Base-by-base conservation (phyloP, 805 yeast genomes). In the Cyberlindnera euphorbiae region DNA sequence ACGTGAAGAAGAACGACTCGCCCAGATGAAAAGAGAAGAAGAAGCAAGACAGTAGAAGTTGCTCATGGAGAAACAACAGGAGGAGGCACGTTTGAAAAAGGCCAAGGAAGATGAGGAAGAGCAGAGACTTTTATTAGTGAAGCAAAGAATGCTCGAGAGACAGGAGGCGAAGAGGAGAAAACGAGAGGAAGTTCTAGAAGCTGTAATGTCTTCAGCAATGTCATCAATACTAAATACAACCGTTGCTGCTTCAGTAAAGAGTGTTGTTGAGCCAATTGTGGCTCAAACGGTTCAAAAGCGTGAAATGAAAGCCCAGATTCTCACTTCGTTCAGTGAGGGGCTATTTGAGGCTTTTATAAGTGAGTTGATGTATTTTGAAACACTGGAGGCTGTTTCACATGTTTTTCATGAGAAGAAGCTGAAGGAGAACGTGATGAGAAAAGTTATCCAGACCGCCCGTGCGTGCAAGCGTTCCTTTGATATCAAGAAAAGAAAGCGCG, bases 321-420 rank as follows among this genome's bases (percentile, higher is more conserved):
- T 77, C 3, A 53, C 64, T 0, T 39, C 57, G 0, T 58, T 80
- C n/a, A 52, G 79, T 2, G 49, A 56, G 1, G 83, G 77, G 27
- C 53, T 84, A 1, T 81, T 63, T 43, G 50, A 56, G 13, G 84
- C 89, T 0, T 79, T 83, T 47, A 50, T 84, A 28, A 67, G 72
- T 29, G 89, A 82, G 45, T 63, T 71, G 26, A 52, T 74, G 0
- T 75, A 67, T 47, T 55, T 70, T 26, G 54, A 60, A 4, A 56
- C 64, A 0, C 49, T 70, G 28, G 70, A 70, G 19, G 52, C 63
- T 3, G 56, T 60, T 30, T 82, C 93, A 0, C 69, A 63, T n/a
- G 22, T 42, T 2, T 53, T 65, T 28, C 53, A 69, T 29, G 46
- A 59, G 1, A 48, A 36, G 8, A 48, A 47, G 3, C 33, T 75